Percentiles rank a stretch among this genome's conserved stretches.
phyloP scores from a whole-genome alignment of 208 protist genomes.

The Trypanosoma avium region DNA sequence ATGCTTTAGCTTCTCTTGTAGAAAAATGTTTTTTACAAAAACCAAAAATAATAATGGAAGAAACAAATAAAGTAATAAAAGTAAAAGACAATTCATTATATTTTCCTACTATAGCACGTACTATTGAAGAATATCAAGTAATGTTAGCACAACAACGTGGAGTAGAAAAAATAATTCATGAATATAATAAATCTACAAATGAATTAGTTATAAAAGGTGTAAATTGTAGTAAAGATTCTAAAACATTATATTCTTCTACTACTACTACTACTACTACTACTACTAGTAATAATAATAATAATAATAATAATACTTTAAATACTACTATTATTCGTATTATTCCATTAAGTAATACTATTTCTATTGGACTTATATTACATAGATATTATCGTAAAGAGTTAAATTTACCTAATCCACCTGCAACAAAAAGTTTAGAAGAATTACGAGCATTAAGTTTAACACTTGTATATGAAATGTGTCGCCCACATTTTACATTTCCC shows the following conservation, averaged over 20 bases:
- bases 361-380: conserved; percentile 18
- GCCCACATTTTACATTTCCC: conserved; percentile 9
- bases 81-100: neutral
- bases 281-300: too few relatives aligned
- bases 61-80: neutral
- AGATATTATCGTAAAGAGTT: conserved; percentile 25
- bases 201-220: conserved; percentile 17
- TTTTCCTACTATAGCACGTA: neutral
- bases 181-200: conserved; percentile 15
- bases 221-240: neutral
- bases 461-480: conserved; percentile 19
- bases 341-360: neutral
- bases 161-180: conserved; percentile 11
- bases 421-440: neutral
- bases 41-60: neutral
- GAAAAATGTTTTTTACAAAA: neutral
- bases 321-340: conserved; percentile 18
- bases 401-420: neutral
- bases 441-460: conserved; percentile 1
- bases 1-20: conserved; percentile 9
- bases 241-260: neutral
- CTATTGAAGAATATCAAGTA: conserved; percentile 24
- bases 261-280: neutral
- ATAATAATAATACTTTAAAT: too few relatives aligned
- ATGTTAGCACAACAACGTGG: conserved; percentile 11